phyloP scores from a whole-genome alignment of 2,329 filamentous ascomycete genomes.

The Calonectria pseudoreteaudii region DNA sequence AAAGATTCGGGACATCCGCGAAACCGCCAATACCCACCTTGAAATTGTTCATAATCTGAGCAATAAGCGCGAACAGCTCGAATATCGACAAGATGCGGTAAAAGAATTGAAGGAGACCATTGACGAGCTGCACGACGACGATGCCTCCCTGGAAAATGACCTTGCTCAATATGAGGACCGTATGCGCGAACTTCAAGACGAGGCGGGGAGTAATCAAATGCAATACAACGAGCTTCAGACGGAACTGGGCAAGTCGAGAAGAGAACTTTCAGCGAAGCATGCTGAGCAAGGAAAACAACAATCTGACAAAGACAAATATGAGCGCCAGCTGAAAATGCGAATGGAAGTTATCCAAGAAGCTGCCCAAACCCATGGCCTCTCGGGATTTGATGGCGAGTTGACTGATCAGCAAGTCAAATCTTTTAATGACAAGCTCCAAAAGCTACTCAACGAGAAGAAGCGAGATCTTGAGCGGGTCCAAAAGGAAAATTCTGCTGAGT shows the following conservation, averaged over 20 bases:
- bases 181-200: conserved; percentile 72
- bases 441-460: conserved; percentile 81
- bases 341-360: conserved; percentile 81
- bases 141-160: conserved; percentile 78
- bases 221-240: conserved; percentile 75
- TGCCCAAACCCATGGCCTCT: conserved; percentile 81
- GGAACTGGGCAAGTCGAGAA: conserved; percentile 58
- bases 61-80: conserved; percentile 80
- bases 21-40: conserved; percentile 79
- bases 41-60: conserved; percentile 80
- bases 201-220: conserved; percentile 71
- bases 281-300: conserved; percentile 81
- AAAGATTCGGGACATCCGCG: conserved; percentile 74
- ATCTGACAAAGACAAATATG: conserved; percentile 88
- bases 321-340: conserved; percentile 80
- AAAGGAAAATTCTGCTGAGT: conserved; percentile 78
- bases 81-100: conserved; percentile 77
- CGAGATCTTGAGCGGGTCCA: conserved; percentile 80
- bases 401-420: conserved; percentile 78
- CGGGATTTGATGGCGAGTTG: conserved; percentile 85
- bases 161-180: conserved; percentile 83
- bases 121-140: conserved; percentile 81
- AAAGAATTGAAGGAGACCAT: conserved; percentile 78
- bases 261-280: conserved; percentile 63
- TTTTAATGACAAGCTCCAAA: conserved; percentile 83